Conservation (phyloP, 768 basidiomycete species). For the Naganishia vishniacii region DNA sequence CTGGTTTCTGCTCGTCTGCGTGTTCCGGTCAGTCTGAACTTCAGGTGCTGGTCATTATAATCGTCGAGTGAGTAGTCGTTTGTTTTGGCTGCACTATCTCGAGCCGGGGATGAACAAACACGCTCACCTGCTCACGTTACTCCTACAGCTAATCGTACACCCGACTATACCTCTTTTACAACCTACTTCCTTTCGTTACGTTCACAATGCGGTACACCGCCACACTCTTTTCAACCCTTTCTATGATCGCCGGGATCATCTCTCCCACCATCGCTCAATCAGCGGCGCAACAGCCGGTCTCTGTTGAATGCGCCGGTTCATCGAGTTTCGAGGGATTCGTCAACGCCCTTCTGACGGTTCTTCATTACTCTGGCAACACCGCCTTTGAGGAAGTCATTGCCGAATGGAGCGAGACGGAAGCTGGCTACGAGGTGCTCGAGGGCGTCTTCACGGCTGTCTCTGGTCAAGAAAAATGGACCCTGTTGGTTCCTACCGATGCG, state of each 20-base stretch:
- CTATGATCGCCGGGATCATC: neutral
- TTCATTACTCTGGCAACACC: constrained; percentile 21
- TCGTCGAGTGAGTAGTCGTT: constrained; percentile 20
- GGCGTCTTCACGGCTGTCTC: constrained; percentile 5
- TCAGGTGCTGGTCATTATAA: constrained; percentile 21
- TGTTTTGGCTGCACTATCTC: too few species aligned
- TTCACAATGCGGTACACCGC: constrained; percentile 19
- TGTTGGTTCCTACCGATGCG: constrained; percentile 23
- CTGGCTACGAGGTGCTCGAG: constrained; percentile 29
- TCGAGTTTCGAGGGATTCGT: constrained; percentile 23
- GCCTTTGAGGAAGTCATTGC: constrained; percentile 25
- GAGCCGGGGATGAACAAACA: too few species aligned
- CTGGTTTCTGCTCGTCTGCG: neutral
- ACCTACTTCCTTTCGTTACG: neutral
- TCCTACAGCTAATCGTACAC: constrained; percentile 12
- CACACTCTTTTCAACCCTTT: constrained; percentile 13
- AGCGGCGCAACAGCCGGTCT: constrained; percentile 7
- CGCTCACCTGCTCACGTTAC: neutral
- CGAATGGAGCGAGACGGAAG: constrained; percentile 17
- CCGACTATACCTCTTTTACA: neutral
- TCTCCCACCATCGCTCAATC: constrained; percentile 14
- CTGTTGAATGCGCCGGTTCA: constrained; percentile 18
- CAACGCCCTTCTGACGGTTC: constrained; percentile 25
- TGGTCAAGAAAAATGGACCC: constrained; percentile 12
- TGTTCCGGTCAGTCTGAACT: constrained; percentile 3